Conservation (phyloP, 805 yeast species). For the Kodamaea kaohsiungensis region DNA sequence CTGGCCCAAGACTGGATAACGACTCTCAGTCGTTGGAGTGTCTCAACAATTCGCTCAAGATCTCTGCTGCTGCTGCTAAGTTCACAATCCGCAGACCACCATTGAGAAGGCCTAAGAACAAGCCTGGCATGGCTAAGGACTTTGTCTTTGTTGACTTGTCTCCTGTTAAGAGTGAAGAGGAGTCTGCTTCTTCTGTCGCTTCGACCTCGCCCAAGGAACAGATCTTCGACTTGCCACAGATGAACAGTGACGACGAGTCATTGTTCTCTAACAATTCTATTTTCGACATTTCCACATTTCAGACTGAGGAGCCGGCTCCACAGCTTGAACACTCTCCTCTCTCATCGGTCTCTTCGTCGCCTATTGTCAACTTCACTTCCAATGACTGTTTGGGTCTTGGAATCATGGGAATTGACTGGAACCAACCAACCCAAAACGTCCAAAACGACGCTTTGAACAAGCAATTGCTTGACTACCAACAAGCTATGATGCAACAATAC, state of each 20-base stretch:
- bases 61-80: constrained; percentile 35
- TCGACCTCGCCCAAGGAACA: constrained; percentile 7
- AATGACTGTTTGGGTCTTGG: constrained; percentile 9
- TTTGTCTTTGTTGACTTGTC: constrained; percentile 48
- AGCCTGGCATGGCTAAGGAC: constrained; percentile 47
- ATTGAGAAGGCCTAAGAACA: constrained; percentile 43
- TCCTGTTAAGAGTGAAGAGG: constrained; percentile 21
- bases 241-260: constrained; percentile 6
- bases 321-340: constrained; percentile 2
- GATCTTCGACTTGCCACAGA: constrained; percentile 3
- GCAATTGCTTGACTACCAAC: constrained; percentile 19
- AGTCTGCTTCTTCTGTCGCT: background rate
- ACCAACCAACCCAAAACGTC: constrained; percentile 12
- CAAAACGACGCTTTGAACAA: constrained; percentile 12
- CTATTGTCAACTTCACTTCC: background rate
- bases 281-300: constrained; percentile 7
- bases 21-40: constrained; percentile 31
- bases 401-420: constrained; percentile 8
- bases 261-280: constrained; percentile 7
- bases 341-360: constrained; percentile 2
- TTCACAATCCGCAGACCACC: constrained; percentile 40
- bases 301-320: constrained; percentile 5
- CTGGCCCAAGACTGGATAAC: constrained; percentile 10
- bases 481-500: constrained; percentile 24
- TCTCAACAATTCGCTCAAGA: constrained; percentile 43